Conservation (phyloP, 768 basidiomycete species). For the Russula emetica region DNA sequence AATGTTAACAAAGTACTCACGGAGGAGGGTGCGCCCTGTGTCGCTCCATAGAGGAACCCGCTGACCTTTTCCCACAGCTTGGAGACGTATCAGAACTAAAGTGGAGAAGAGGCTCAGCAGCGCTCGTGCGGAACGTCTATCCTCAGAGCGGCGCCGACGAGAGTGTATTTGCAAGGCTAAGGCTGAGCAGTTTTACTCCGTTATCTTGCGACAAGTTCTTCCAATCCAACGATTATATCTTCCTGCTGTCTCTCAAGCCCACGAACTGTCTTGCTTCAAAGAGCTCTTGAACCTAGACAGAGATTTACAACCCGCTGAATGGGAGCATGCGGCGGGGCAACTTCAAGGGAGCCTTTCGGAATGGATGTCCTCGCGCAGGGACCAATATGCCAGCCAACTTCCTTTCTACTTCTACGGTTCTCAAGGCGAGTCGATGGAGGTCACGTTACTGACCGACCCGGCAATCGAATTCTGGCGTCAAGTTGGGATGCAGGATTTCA, state of each 20-base stretch:
- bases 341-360: conserved; percentile 17
- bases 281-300: conserved; percentile 15
- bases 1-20: conserved; percentile 21
- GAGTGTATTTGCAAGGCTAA: background rate
- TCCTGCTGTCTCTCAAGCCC: conserved; percentile 11
- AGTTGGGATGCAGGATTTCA: background rate
- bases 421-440: conserved; percentile 1
- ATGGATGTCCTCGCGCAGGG: conserved; percentile 16
- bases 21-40: conserved; percentile 9
- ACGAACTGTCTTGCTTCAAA: conserved; percentile 19
- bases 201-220: conserved; percentile 14
- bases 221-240: conserved; percentile 21
- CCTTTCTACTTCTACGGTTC: background rate
- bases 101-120: background rate
- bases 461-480: conserved; percentile 13
- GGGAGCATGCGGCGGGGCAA: conserved; percentile 8
- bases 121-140: conserved; percentile 13
- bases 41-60: background rate
- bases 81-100: conserved; percentile 21
- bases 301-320: conserved; percentile 10
- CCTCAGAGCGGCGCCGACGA: background rate
- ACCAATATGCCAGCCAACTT: background rate
- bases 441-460: conserved; percentile 13
- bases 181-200: conserved; percentile 7
- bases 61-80: conserved; percentile 14